A percentile compares a stretch with the other conserved stretches of the same genome.
These are phyloP conservation scores for Eucalyptus regnans DNA, from an alignment of 345 rosid genomes.

Conservation along the genomic window DNA sequence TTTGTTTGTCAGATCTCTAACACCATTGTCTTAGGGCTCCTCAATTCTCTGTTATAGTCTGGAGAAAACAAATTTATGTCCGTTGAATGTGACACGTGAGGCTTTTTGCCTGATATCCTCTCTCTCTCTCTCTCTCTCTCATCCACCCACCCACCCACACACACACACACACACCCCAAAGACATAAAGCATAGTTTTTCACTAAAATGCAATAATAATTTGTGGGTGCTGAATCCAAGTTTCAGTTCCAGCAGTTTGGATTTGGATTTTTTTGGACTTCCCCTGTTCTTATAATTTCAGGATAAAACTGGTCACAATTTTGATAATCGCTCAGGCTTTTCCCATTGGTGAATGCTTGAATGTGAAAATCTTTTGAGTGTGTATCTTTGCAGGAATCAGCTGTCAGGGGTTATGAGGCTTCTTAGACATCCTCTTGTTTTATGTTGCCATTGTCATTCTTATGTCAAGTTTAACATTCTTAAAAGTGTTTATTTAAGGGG, in stretches of 20 bases:
- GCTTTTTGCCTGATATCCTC: not conserved
- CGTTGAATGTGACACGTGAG: not conserved
- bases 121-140: not conserved
- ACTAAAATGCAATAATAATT: not conserved
- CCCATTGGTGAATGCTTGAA: not conserved
- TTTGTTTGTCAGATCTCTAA: not conserved
- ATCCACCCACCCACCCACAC: not conserved
- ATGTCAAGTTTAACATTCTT: not conserved
- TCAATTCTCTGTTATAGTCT: not conserved
- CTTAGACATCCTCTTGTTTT: not conserved
- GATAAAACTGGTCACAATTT: not conserved
- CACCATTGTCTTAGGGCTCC: not conserved
- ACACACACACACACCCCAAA: fast-evolving
- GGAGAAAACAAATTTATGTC: not conserved
- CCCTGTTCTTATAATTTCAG: not conserved
- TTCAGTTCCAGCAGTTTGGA: not conserved
- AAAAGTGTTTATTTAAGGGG: not conserved
- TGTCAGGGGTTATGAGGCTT: not conserved
- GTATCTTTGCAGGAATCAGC: not conserved
- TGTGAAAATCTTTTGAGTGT: not conserved
- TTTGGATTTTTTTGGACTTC: not conserved
- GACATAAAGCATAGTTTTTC: not conserved
- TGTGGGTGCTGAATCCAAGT: not conserved
- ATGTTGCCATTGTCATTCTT: not conserved
- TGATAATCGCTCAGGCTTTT: not conserved